Percentiles rank a stretch among this genome's conserved stretches.
These are phyloP conservation scores for Rutidosis leptorrhynchoides DNA, from an alignment of 129 eudicot genomes.

Conservation along the genomic window DNA sequence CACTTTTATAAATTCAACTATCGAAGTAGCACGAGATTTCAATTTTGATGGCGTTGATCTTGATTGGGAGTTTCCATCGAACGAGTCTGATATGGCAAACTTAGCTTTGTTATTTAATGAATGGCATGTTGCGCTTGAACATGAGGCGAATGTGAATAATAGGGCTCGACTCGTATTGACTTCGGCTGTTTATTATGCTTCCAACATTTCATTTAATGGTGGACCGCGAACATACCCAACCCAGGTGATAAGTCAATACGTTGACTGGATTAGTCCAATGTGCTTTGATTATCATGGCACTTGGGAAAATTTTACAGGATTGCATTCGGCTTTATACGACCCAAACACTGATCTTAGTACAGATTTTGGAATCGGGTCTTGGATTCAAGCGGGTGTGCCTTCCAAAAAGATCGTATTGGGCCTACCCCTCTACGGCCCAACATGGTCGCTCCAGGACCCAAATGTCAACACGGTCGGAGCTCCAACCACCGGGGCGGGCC, in stretches of 20 bases:
- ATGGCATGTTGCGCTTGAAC: constrained; percentile 42
- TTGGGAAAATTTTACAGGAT: constrained; percentile 37
- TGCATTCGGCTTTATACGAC: constrained; percentile 35
- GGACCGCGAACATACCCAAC: constrained; percentile 32
- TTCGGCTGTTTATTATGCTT: constrained; percentile 35
- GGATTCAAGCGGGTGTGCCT: constrained; percentile 37
- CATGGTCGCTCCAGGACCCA: constrained; percentile 43
- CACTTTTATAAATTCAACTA: constrained; percentile 36
- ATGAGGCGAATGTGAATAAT: constrained; percentile 23
- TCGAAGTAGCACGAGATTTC: constrained; percentile 35
- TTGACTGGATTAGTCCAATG: constrained; percentile 51
- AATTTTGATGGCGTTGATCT: constrained; percentile 44
- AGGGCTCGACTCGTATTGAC: constrained; percentile 32
- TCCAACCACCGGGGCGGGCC: constrained; percentile 36
- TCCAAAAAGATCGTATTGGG: constrained; percentile 37
- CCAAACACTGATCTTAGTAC: constrained; percentile 33
- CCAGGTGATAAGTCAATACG: constrained; percentile 25
- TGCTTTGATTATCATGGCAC: constrained; percentile 40
- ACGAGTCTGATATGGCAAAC: constrained; percentile 34
- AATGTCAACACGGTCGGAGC: constrained; percentile 36
- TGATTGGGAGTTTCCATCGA: constrained; percentile 47
- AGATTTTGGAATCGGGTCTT: constrained; percentile 38
- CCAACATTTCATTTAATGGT: constrained; percentile 18
- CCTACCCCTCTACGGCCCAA: constrained; percentile 38
- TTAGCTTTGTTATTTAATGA: constrained; percentile 38